Conservation (phyloP, 495 filamentous ascomycete species). For the Neurospora sp. region DNA sequence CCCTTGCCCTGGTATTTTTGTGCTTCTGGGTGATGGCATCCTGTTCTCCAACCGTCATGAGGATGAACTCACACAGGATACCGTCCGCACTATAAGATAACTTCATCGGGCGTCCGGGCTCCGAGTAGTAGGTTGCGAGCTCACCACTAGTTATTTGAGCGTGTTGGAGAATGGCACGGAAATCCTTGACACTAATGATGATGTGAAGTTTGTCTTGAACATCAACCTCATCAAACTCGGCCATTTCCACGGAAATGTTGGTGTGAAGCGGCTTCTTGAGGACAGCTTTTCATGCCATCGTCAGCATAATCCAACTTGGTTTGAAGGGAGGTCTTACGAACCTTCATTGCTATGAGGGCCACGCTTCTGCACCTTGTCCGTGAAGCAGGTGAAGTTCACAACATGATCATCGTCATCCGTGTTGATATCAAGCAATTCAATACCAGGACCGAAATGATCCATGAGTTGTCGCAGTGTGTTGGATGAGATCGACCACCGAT, state of each 20-base stretch:
- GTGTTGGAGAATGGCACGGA: constrained; percentile 80
- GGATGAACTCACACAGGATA: constrained; percentile 72
- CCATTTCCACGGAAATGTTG: constrained; percentile 73
- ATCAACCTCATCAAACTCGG: constrained; percentile 75
- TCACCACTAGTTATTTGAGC: constrained; percentile 64
- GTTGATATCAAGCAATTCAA: constrained; percentile 85
- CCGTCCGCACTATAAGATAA: constrained; percentile 66
- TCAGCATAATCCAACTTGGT: constrained; percentile 1
- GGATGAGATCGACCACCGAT: constrained; percentile 71
- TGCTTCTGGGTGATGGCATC: constrained; percentile 30
- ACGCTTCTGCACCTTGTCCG: constrained; percentile 61
- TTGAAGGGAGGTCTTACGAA: constrained; percentile 18
- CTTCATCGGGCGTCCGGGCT: constrained; percentile 74
- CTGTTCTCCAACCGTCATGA: constrained; percentile 89
- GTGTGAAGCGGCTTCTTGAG: constrained; percentile 92
- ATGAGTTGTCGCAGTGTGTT: constrained; percentile 70
- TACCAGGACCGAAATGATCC: constrained; percentile 83
- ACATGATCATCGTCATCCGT: constrained; percentile 45
- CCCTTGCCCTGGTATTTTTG: constrained; percentile 27
- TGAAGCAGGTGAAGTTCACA: constrained; percentile 84
- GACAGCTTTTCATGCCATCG: constrained; percentile 47
- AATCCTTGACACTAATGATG: constrained; percentile 87
- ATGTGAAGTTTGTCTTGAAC: constrained; percentile 72
- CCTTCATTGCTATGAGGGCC: constrained; percentile 66
- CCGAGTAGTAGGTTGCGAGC: constrained; percentile 69